phyloP scores from a whole-genome alignment of 2,329 filamentous ascomycete species.

The Talaromyces sp. region DNA sequence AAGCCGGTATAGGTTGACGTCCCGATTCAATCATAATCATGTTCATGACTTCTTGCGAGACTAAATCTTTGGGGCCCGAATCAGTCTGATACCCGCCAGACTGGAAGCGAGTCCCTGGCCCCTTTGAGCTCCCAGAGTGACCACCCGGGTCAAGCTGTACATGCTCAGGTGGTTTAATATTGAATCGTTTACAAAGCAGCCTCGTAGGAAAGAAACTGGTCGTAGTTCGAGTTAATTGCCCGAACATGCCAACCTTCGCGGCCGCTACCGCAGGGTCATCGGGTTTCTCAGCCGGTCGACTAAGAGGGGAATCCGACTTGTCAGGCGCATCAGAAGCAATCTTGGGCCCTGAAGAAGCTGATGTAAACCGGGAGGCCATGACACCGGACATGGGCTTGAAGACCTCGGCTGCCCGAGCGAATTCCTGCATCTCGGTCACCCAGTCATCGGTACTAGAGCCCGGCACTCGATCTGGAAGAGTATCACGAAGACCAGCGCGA shows the following conservation, averaged over 20 bases:
- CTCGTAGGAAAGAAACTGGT: conserved; percentile 77
- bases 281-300: conserved; percentile 57
- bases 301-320: conserved; percentile 45
- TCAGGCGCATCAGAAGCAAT: conserved; percentile 41
- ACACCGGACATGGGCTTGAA: conserved; percentile 90
- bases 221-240: conserved; percentile 75
- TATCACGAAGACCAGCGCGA: conserved; percentile 64
- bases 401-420: conserved; percentile 71
- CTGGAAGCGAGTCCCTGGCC: conserved; percentile 32
- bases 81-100: conserved; percentile 36
- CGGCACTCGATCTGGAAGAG: conserved; percentile 59
- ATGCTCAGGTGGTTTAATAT: conserved; percentile 75
- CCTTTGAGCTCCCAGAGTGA: conserved; percentile 36
- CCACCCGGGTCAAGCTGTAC: conserved; percentile 59
- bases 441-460: conserved; percentile 69
- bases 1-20: conserved; percentile 22
- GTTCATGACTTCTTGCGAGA: conserved; percentile 59
- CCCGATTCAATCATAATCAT: conserved; percentile 54
- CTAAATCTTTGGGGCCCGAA: conserved; percentile 48
- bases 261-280: conserved; percentile 82
- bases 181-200: conserved; percentile 92
- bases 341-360: conserved; percentile 48
- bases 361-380: conserved; percentile 93
- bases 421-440: conserved; percentile 77
- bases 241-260: conserved; percentile 90